Evolutionary conservation across 2,329 filamentous ascomycete genomes (phyloP).

Genomic region (Tolypocladium pustulatum): DNA sequence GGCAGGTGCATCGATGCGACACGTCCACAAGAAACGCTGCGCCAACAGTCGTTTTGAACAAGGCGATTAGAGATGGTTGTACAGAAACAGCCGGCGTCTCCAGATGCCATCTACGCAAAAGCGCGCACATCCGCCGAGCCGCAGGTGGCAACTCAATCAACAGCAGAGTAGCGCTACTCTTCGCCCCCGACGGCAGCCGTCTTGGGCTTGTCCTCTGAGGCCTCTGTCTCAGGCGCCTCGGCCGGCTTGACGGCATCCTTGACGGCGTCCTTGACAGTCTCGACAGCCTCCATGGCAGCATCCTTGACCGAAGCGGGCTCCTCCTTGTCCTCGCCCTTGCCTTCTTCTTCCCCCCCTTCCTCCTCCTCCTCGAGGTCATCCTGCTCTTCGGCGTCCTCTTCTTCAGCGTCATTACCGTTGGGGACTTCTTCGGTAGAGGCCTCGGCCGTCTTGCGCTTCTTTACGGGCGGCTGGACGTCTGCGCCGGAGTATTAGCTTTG

Average conservation of each 20-base stretch:
- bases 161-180: slow-evolving; percentile 9
- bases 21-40: not conserved
- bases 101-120: not conserved
- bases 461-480: slow-evolving; percentile 34
- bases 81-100: not conserved
- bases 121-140: not conserved
- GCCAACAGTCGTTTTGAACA: not conserved
- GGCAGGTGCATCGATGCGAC: not conserved
- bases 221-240: slow-evolving; percentile 6
- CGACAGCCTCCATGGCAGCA: slow-evolving; percentile 9
- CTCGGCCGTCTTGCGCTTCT: slow-evolving; percentile 38
- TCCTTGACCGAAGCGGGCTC: slow-evolving; percentile 13
- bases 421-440: slow-evolving; percentile 17
- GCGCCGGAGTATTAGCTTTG: not conserved
- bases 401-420: slow-evolving; percentile 24
- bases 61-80: not conserved
- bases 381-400: slow-evolving; percentile 23
- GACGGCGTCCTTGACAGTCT: slow-evolving; percentile 8
- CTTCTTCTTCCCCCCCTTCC: slow-evolving; percentile 17
- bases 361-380: slow-evolving; percentile 19
- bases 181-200: slow-evolving; percentile 18
- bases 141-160: not conserved
- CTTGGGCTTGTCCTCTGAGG: slow-evolving; percentile 15
- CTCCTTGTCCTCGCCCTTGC: slow-evolving; percentile 13
- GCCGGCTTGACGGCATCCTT: slow-evolving; percentile 17